Evolutionary conservation across 2,329 filamentous ascomycete species (phyloP), one percentile per base, ranked within the genome.

Genomic region (Verticillium isaacii): DNA sequence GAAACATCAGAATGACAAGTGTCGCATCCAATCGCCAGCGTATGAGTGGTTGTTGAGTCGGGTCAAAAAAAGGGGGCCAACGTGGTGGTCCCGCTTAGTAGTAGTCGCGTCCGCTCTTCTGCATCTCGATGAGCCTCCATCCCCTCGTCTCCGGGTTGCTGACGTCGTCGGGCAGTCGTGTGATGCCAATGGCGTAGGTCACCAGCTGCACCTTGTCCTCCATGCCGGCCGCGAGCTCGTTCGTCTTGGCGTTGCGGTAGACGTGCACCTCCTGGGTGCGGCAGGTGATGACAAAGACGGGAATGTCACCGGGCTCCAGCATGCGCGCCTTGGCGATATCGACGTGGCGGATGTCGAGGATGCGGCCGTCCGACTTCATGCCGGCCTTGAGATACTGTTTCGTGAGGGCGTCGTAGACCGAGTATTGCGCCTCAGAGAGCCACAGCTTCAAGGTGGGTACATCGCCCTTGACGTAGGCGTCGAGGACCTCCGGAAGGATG

Each of bases 171-270:
- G 95, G 89, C 63, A 96, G 88, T 67, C 95, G 85, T 3, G 95
- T 99, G 64, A 99, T 90, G 69, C 95, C 95, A 68, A 99, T 98
- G 66, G 94, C 95, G 72, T 99, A 99, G 2, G 95, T 98, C 68
- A 99, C 95, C 68, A 97, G 88, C 78, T 99, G 95, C 29, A 99
- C 95, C 79, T 93, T 96, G 78, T 99, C 95, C 77, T 99, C 95
- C 93, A 97, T 98, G 54, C 95, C 95, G 14, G 94, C 94, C 3
- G 94, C 93, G 57, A 99, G 85, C 75, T 97, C 84, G 66, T 89
- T 89, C 1, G 89, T 89, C 83, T 99, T 98, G 62, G 89, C 88
- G 67, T 98, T 96, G 65, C 91, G 87, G 80, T 97, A 99, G 17
- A 98, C 93, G 73, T 99, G 95, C 12, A 99, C 93, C 77, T 99